These are phyloP conservation scores for Holtermannia corniformis DNA, from an alignment of 768 basidiomycete species.

Conservation along the genomic window DNA sequence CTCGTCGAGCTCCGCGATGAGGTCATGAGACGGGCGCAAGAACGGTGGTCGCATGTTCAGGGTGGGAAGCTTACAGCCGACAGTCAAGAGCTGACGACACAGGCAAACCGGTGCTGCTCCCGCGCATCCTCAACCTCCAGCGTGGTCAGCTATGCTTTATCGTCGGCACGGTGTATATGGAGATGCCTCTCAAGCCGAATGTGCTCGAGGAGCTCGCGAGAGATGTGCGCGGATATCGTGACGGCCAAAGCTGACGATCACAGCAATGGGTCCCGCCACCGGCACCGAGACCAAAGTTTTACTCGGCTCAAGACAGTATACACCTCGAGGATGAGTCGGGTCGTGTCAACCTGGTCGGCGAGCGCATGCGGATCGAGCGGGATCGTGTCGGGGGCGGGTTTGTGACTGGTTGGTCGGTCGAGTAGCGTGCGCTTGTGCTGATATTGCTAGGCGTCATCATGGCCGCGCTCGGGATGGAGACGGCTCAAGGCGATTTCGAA, in stretches of 20 bases:
- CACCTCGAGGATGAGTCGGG: slow-evolving; percentile 97
- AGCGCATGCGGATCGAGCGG: slow-evolving; percentile 49
- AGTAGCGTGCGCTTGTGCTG: background rate
- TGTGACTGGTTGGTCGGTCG: slow-evolving; percentile 60
- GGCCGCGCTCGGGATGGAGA: slow-evolving; percentile 84
- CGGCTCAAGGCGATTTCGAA: slow-evolving; percentile 79
- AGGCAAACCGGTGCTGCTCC: slow-evolving; percentile 18
- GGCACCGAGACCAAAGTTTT: slow-evolving; percentile 62
- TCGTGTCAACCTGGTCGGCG: slow-evolving; percentile 76
- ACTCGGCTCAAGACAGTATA: slow-evolving; percentile 64
- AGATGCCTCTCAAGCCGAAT: slow-evolving; percentile 97
- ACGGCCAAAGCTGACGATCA: background rate
- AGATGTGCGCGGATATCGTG: slow-evolving; percentile 55
- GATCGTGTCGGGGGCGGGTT: slow-evolving; percentile 44
- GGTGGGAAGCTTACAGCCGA: slow-evolving; percentile 24
- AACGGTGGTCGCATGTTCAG: slow-evolving; percentile 49
- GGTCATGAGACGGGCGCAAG: slow-evolving; percentile 48
- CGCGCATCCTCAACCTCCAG: slow-evolving; percentile 53
- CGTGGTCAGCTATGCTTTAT: slow-evolving; percentile 81
- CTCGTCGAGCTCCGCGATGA: slow-evolving; percentile 48
- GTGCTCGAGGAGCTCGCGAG: slow-evolving; percentile 90
- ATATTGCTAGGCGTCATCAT: slow-evolving; percentile 58
- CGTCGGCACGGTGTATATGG: slow-evolving; percentile 92
- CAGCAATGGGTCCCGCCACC: slow-evolving; percentile 86
- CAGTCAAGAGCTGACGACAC: no score